Conservation (phyloP, 2,329 filamentous ascomycete species). For the Tolypocladium endophyticum region DNA sequence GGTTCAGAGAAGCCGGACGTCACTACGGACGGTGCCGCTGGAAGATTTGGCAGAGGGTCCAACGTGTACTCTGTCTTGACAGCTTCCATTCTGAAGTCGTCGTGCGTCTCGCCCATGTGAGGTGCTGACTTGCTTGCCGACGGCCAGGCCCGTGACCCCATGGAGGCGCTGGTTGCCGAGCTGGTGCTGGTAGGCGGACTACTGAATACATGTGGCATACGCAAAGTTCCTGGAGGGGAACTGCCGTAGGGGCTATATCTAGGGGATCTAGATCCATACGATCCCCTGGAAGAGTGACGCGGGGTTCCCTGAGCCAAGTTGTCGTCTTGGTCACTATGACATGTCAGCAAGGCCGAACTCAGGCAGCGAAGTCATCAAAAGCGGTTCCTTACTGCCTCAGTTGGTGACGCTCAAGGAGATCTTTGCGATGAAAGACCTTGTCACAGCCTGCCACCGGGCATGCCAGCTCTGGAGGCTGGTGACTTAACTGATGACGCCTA, state of each 20-base stretch:
- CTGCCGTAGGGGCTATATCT: conserved; percentile 5
- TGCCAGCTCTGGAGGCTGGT: conserved; percentile 39
- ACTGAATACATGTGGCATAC: conserved; percentile 9
- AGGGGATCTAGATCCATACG: conserved; percentile 9
- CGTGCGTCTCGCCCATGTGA: conserved; percentile 8
- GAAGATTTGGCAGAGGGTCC: conserved; percentile 7
- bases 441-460: conserved; percentile 45
- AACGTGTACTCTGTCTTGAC: conserved; percentile 13
- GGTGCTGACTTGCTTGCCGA: conserved; percentile 5
- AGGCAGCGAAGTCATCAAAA: neutral
- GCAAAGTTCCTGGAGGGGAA: conserved; percentile 7
- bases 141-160: conserved; percentile 13
- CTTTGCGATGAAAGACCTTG: conserved; percentile 46
- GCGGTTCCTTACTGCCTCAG: conserved; percentile 23
- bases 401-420: conserved; percentile 48
- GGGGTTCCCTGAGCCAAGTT: conserved; percentile 1
- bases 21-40: conserved; percentile 7
- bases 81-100: conserved; percentile 10
- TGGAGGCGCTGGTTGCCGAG: conserved; percentile 2
- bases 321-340: conserved; percentile 3
- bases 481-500: conserved; percentile 51
- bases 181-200: conserved; percentile 3
- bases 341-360: neutral
- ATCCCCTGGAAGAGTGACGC: conserved; percentile 4
- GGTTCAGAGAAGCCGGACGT: conserved; percentile 11